Base-by-base conservation (phyloP, 1,284 basidiomycete genomes). In the Puccinia triticina region DNA sequence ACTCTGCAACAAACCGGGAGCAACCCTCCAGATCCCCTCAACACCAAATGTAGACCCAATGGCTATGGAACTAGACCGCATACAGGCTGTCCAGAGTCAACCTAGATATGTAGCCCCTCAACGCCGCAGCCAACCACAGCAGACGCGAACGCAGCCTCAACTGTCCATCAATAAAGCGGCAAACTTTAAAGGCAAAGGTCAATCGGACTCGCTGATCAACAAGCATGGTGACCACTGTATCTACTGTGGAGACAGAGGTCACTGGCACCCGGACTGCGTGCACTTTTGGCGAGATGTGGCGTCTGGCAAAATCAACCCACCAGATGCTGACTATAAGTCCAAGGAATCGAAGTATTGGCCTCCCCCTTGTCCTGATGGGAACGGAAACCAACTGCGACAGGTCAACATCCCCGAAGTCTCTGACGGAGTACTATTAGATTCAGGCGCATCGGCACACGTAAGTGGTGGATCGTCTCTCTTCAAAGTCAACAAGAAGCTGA, bases 261-360 rank as follows among this genome's bases (percentile, higher is more conserved):
- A 73, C 21, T 73, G 71, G 71, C 50, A 73, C 46, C 18, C 71
- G 1, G 71, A 73, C 29, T 73, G 71, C 26, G 0, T 10, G 0
- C 2, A 32, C 11, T 73, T 50, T 18, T 73, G 71, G 43, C 1
- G 11, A 5, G 71, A 73, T 32, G 46, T 73, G 16, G 40, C 29
- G n/a, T n/a, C n/a, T n/a, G n/a, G n/a, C n/a, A n/a, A n/a, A n/a
- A n/a, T n/a, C n/a, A n/a, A n/a, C n/a, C n/a, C n/a, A n/a, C n/a
- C n/a, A n/a, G n/a, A n/a, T n/a, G n/a, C n/a, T n/a, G n/a, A n/a
- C n/a, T n/a, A n/a, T n/a, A n/a, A 32, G 14, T 1, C 12, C 18
- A 73, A 50, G 1, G 11, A 7, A n/a, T 73, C 71, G 0, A 50
- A 32, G n/a, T 48, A 48, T 50, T 5, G 5, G 8, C 71, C 64